Evolutionary conservation across 257 asterid species (phyloP), one percentile per base, ranked within the genome.

Genomic region (Paulownia fortunei): DNA sequence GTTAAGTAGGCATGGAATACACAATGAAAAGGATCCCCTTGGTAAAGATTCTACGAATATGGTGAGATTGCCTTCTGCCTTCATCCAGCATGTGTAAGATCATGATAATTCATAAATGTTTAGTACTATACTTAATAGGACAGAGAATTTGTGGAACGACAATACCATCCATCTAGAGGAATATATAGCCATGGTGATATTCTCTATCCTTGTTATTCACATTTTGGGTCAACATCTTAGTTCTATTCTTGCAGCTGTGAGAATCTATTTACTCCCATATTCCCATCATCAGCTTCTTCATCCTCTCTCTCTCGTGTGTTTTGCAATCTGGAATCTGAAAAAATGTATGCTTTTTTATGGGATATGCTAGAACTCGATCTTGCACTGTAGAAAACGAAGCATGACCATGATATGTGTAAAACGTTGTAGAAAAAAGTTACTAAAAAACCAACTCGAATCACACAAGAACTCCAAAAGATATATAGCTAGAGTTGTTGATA

Each of bases 361-460:
- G 7, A 26, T 32, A 64, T 64, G 71, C 71, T 64, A 18, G 32
- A 52, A 64, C 52, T 18, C 72, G 54, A 65, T 65, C 72, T 41
- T 62, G 69, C 39, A 39, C 34, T 8, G 10, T 4, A 3, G 72
- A 65, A 26, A 4, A 5, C 2, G 4, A 52, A 52, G 15, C 58
- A 51, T 0, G 24, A 51, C 12, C 54, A 47, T 36, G 37, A 34
- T 16, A 16, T 62, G 2, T 4, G 27, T 36, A 21, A 21, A 42
- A 67, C 7, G 4, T 23, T 10, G 13, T 39, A 2, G 3, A 3
- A 10, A 41, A 41, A 1, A 41, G 5, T 6, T 10, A 6, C 2
- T 41, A 41, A 41, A 41, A 1, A 6, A 41, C 47, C 10, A 6
- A 41, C 13, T 41, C 2, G 11, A 41, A 41, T 41, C 13, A 41